These are phyloP conservation scores for Gardenia jasminoides DNA, from an alignment of 257 asterid species.

Conservation along the genomic window DNA sequence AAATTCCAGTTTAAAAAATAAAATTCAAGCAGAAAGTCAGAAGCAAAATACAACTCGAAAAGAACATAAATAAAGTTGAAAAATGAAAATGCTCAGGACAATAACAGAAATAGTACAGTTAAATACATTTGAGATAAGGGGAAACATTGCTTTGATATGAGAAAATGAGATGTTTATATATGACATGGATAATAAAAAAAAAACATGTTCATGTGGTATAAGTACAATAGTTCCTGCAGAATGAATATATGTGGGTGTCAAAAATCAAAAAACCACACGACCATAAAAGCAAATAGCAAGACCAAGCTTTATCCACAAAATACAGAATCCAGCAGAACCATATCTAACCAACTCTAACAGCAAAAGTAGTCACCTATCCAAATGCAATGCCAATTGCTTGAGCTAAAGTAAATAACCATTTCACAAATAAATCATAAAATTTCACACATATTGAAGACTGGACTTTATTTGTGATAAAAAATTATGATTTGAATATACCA, in stretches of 20 bases:
- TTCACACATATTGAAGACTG: not conserved
- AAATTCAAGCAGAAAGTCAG: not conserved
- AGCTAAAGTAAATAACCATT: too few relatives aligned
- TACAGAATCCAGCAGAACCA: not conserved
- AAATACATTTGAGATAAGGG: too few relatives aligned
- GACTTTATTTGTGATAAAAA: not conserved
- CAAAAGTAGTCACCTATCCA: not conserved
- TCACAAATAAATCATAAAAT: too few relatives aligned
- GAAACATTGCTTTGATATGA: too few relatives aligned
- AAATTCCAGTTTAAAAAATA: not conserved
- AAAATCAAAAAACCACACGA: not conserved
- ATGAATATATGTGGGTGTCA: not conserved
- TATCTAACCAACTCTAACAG: too few relatives aligned
- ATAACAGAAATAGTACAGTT: too few relatives aligned
- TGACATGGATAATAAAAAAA: too few relatives aligned
- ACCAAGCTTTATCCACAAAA: not conserved
- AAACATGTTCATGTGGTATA: not conserved
- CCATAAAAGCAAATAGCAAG: not conserved
- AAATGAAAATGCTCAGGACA: too few relatives aligned
- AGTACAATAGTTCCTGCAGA: not conserved
- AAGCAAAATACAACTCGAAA: not conserved
- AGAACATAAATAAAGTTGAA: too few relatives aligned
- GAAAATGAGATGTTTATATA: too few relatives aligned
- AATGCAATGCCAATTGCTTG: not conserved
- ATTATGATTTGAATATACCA: not conserved